Conservation (phyloP, 2,329 filamentous ascomycete species). For the Helminthosporium solani region DNA sequence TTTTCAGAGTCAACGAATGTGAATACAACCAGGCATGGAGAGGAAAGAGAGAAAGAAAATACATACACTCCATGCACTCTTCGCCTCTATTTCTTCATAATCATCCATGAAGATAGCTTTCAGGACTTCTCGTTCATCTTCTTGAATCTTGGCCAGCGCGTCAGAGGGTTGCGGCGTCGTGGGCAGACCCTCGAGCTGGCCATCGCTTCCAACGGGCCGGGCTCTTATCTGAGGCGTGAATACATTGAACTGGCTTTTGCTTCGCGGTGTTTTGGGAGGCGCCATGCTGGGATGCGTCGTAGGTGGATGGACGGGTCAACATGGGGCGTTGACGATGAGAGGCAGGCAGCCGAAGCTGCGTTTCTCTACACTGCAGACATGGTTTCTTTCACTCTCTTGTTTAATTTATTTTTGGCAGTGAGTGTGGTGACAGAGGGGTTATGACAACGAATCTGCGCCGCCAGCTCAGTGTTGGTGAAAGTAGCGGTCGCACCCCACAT, state of each 20-base stretch:
- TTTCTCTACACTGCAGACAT: slow-evolving; percentile 47
- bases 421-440: slow-evolving; percentile 16
- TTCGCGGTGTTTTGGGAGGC: slow-evolving; percentile 48
- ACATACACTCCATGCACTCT: slow-evolving; percentile 81
- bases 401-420: no score
- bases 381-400: slow-evolving; percentile 16
- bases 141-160: slow-evolving; percentile 76
- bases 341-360: slow-evolving; percentile 51
- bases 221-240: slow-evolving; percentile 30
- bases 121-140: slow-evolving; percentile 82
- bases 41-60: not conserved
- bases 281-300: slow-evolving; percentile 48
- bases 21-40: no score
- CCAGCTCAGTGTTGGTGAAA: slow-evolving; percentile 7
- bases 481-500: slow-evolving; percentile 6
- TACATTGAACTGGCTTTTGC: slow-evolving; percentile 40
- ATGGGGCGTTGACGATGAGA: slow-evolving; percentile 32
- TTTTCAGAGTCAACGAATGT: no score
- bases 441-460: slow-evolving; percentile 7
- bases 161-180: slow-evolving; percentile 51
- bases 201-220: slow-evolving; percentile 23
- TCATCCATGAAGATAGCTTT: slow-evolving; percentile 89
- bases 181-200: slow-evolving; percentile 34
- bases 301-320: slow-evolving; percentile 36
- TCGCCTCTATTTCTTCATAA: slow-evolving; percentile 71